Base-by-base conservation (phyloP, 1,284 basidiomycete species). In the Marasmius tenuissimus region DNA sequence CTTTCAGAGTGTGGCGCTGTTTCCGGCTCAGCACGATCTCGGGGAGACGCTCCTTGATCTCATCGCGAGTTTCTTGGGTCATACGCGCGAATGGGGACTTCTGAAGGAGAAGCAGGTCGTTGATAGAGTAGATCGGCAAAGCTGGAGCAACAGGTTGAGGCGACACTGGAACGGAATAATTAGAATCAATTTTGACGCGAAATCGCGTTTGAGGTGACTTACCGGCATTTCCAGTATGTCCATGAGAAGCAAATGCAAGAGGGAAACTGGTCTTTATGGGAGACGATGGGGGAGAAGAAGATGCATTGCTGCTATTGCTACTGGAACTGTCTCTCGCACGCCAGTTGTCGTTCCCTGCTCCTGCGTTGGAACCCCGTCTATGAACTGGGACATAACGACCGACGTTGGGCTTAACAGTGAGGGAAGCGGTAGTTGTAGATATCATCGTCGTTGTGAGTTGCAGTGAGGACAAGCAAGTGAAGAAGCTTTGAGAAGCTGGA, bases 171-270 rank as follows among this genome's bases (percentile, higher is more conserved):
- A 38, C 35, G 22, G 22, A 18, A 45, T 16, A 9, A 27, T 14
- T 40, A 42, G 18, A 18, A 22, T n/a, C n/a, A 18, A 27, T 34
- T 27, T 18, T 37, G 14, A 33, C 38, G 12, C 27, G 34, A 55
- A 12, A 50, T 20, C 49, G 48, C 48, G 52, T 33, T 6, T n/a
- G 14, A 22, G 20, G 3, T 20, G n/a, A 51, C 22, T 35, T 54
- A 37, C 58, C 49, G 37, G 45, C 39, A 57, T 58, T 60, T 16
- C 37, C 11, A 39, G 37, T 39, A 14, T 74, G 71, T 60, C 69
- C 74, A 60, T 76, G 75, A 0, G 75, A 73, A 12, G 65, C 34
- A 35, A 59, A 50, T 20, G 65, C 48, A 35, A 50, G 57, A 33
- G 61, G 57, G 33, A 61, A 60, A 27, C 67, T 60, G 27, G 63